Evolutionary conservation across 352 stramenopile genomes (phyloP).

Genomic region (Halophytophthora polymorphica): DNA sequence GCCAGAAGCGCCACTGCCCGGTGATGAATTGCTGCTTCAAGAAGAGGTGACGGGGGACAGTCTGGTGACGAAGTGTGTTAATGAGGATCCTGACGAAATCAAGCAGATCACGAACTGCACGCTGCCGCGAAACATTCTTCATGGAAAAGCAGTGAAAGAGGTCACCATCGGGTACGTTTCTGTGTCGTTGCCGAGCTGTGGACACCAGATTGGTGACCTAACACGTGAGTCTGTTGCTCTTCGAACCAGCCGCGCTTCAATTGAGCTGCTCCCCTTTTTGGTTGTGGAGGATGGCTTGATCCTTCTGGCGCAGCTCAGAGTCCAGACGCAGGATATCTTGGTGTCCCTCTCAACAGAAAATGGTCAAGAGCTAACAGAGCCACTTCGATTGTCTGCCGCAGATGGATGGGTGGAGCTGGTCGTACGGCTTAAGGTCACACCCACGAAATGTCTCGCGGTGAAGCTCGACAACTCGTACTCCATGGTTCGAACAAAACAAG

Average conservation of each 20-base stretch:
- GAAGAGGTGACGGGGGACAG: slow-evolving; percentile 22
- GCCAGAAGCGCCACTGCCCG: slow-evolving; percentile 37
- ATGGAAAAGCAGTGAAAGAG: slow-evolving; percentile 31
- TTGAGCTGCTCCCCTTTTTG: slow-evolving; percentile 17
- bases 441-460: slow-evolving; percentile 17
- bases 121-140: slow-evolving; percentile 45
- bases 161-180: slow-evolving; percentile 41
- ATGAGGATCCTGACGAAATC: slow-evolving; percentile 41
- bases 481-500: slow-evolving; percentile 58
- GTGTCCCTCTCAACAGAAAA: slow-evolving; percentile 25
- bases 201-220: neutral
- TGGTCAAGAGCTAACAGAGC: slow-evolving; percentile 30
- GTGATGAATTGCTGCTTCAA: slow-evolving; percentile 19
- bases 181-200: neutral
- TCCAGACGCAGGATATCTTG: slow-evolving; percentile 42
- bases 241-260: slow-evolving; percentile 15
- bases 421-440: slow-evolving; percentile 24
- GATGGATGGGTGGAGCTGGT: slow-evolving; percentile 56
- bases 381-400: slow-evolving; percentile 35
- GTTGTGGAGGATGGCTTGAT: neutral
- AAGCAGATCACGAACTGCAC: slow-evolving; percentile 52
- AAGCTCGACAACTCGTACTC: slow-evolving; percentile 72
- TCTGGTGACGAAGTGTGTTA: slow-evolving; percentile 21
- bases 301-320: slow-evolving; percentile 28
- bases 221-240: neutral